Base-by-base conservation (phyloP, 495 filamentous ascomycete species). In the Rhypophila decipiens region DNA sequence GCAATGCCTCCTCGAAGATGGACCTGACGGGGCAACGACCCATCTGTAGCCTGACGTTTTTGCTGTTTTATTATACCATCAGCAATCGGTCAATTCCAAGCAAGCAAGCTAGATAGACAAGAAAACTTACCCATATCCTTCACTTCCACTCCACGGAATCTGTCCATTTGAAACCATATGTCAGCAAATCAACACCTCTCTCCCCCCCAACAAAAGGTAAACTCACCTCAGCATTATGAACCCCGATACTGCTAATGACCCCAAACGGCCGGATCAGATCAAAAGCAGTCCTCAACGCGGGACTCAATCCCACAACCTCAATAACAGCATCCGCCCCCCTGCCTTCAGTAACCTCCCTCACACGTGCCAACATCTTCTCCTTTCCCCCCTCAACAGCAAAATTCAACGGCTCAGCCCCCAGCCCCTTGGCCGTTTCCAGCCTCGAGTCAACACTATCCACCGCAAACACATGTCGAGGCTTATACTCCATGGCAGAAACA, bases 31-130 rank as follows among this genome's bases (percentile, higher is more conserved):
- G 91, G 63, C 93, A 98, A 44, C 93, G 76, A 24, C 91, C 93
- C 83, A 96, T 95, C 57, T 95, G 87, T n/a, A 96, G 59, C 42
- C 78, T 83, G 49, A 96, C 49, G 58, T 96, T 98, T 72, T 96
- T 96, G 38, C 70, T 73, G 53, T 43, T 36, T 8, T 31, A 23
- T 22, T 38, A 42, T 38, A 47, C 29, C 22, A 27, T 51, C 33
- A 46, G 41, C 39, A 27, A 39, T 9, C 15, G 8, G 13, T 24
- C 37, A n/a, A 5, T 11, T 21, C 27, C 24, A 15, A 22, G 29
- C 36, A 29, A 2, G 18, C 5, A 24, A 2, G 24, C 18, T 11
- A 29, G 29, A 11, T 27, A 5, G 13, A n/a, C 10, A 2, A 13
- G 27, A 11, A 3, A 24, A 60, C 71, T 51, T 49, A 73, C 72